A percentile compares a stretch with the other conserved stretches of the same genome.
Evolutionary conservation across 306 rosid species (phyloP).

Genomic region (Ceratonia siliqua): DNA sequence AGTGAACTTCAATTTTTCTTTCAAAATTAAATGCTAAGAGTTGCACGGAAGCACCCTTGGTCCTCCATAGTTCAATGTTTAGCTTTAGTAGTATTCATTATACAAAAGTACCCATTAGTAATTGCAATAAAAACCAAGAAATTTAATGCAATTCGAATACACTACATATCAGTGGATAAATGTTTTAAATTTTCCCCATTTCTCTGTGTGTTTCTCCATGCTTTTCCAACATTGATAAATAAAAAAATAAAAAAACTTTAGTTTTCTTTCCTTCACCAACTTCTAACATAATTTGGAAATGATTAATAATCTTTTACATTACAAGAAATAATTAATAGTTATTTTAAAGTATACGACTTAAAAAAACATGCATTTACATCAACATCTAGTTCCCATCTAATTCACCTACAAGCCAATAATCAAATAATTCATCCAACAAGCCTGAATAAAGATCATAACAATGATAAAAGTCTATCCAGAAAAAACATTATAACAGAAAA

Average conservation of each 20-base stretch:
- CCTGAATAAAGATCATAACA: not conserved
- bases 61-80: not conserved
- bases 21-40: not conserved
- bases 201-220: not conserved
- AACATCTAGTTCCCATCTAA: not conserved
- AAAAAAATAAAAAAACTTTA: not conserved
- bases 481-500: conserved; percentile 23
- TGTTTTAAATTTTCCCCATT: not conserved
- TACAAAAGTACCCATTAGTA: not conserved
- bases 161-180: not conserved
- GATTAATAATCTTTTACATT: not conserved
- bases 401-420: not conserved
- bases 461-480: conserved; percentile 20
- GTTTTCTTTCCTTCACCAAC: not conserved
- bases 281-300: not conserved
- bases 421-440: not conserved
- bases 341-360: too few relatives aligned
- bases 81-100: too few relatives aligned
- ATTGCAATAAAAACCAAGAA: not conserved
- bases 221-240: not conserved
- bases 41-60: too few relatives aligned
- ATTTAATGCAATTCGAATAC: not conserved
- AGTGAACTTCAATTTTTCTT: not conserved
- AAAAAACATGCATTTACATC: too few relatives aligned
- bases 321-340: not conserved